Base-by-base conservation (phyloP, 2,329 filamentous ascomycete species). In the Triangularia verruculosa region DNA sequence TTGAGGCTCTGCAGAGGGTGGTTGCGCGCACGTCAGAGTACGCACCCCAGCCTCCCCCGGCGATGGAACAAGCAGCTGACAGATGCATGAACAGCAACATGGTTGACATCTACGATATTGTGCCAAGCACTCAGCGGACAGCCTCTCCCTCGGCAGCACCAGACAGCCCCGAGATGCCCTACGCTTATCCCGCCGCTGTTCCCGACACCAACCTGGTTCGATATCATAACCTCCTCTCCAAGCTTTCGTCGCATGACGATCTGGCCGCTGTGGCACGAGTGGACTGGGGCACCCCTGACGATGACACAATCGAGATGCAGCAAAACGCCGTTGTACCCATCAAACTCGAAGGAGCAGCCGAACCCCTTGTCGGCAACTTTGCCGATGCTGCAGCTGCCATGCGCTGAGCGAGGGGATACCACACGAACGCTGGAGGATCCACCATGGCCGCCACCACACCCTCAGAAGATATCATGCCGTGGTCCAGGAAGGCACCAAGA, bases 81-180 rank as follows among this genome's bases (percentile, higher is more conserved):
- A 27, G 30, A 60, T 60, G 55, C 66, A 57, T 59, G 15, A 30
- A 28, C 5, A 89, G 86, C 70, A 87, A 88, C 70, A 84, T 89
- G 76, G 86, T 89, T 65, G 86, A 89, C 72, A 85, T 89, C 55
- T 89, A 88, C 75, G 86, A 88, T 67, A 86, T 88, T 71, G 81
- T 83, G 34, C 84, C 85, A 22, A 81, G 83, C 63, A 80, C 81
- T 64, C 12, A 54, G 12, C 24, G 12, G 74, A 76, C 32, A 70
- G 72, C 58, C 73, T 66, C 30, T 9, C n/a, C 56, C 25, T 25
- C 22, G 3, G n/a, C n/a, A 8, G 39, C 56, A 17, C 70, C 78
- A 68, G 70, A 75, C 67, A 64, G 72, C 64, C 65, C 73, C 70
- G 68, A 62, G 59, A 47, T 47, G 52, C 64, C 65, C 1, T 68